Evolutionary conservation across 305 asterid species (phyloP), one percentile per base, ranked within the genome.

Genomic region (Fraxinus sp.): DNA sequence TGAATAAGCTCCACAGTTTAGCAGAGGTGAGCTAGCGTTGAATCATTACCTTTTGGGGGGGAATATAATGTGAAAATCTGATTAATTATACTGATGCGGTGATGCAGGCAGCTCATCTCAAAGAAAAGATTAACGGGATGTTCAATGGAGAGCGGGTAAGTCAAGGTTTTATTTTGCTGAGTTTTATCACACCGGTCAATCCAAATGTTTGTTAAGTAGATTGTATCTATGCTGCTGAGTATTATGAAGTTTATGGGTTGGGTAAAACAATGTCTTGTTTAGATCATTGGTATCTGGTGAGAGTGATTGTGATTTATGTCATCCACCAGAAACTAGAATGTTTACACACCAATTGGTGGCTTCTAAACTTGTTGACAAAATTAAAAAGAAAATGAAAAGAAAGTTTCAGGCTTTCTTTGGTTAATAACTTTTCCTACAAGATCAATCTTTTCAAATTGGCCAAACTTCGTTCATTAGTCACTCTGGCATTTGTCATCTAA

Each of bases 71-170:
- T 55, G 5, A 41, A 41, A 57, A 75, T 81, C 80, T 84, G 41
- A 37, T 86, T 78, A 66, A 74, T 77, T 74, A 39, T 52, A 16
- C 62, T 52, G 86, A 35, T 77, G 16, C 84, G 85, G 74, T 86
- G 68, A 80, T 88, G 84, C 88, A 96, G 98, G 97, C 92, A 8
- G 96, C 98, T 73, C 92, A 80, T 85, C 90, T 97, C 86, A 95
- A 91, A 88, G 96, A 92, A 83, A 95, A 97, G 94, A 91, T 97
- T 73, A 80, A 86, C 83, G 77, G 93, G 83, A 95, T 97, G 98
- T 95, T 97, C 89, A 90, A 86, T 77, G 99, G 98, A 80, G 98
- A 95, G 85, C 93, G 89, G 57, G 98, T 97, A 88, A 92, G 97
- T 86, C 78, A 66, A 68, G 55, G 64, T 79, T 80, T 84, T 0